Conservation (phyloP, 768 basidiomycete species). For the Leccinellum luteum region DNA sequence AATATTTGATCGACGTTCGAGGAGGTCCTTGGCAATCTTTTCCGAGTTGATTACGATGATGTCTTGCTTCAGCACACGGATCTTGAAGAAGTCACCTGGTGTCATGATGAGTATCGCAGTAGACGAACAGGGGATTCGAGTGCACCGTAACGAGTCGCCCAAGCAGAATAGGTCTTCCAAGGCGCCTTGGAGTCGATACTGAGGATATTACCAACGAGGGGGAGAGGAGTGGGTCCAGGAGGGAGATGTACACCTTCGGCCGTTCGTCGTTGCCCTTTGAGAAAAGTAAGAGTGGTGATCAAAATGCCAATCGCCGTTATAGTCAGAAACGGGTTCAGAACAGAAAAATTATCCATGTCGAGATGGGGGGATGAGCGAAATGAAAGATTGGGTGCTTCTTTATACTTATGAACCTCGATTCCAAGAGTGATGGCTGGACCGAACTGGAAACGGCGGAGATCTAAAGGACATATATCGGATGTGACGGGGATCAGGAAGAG, state of each 20-base stretch:
- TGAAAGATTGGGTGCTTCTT: neutral
- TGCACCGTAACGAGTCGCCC: slow-evolving; percentile 19
- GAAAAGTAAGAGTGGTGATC: neutral
- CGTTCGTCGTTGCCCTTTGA: slow-evolving; percentile 1
- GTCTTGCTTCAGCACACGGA: slow-evolving; percentile 21
- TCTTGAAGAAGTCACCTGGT: slow-evolving; percentile 19
- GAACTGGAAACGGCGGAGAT: neutral
- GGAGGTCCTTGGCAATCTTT: slow-evolving; percentile 26
- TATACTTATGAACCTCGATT: neutral
- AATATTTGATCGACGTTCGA: slow-evolving; percentile 25
- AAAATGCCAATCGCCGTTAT: neutral
- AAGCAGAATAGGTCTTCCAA: slow-evolving; percentile 21
- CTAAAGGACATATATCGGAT: neutral
- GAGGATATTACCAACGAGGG: slow-evolving; percentile 18
- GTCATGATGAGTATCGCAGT: neutral
- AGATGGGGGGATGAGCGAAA: neutral
- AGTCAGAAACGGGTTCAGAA: neutral
- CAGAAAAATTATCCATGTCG: slow-evolving; percentile 8
- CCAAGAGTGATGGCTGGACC: neutral
- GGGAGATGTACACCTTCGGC: slow-evolving; percentile 4
- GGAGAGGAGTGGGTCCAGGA: slow-evolving; percentile 20
- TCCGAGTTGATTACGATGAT: slow-evolving; percentile 26
- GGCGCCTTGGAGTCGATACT: slow-evolving; percentile 17
- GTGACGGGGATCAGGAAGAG: neutral
- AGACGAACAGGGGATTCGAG: neutral